Evolutionary conservation across 768 basidiomycete genomes (phyloP), one percentile per base, ranked within the genome.

Genomic region (Cubamyces lactineus): DNA sequence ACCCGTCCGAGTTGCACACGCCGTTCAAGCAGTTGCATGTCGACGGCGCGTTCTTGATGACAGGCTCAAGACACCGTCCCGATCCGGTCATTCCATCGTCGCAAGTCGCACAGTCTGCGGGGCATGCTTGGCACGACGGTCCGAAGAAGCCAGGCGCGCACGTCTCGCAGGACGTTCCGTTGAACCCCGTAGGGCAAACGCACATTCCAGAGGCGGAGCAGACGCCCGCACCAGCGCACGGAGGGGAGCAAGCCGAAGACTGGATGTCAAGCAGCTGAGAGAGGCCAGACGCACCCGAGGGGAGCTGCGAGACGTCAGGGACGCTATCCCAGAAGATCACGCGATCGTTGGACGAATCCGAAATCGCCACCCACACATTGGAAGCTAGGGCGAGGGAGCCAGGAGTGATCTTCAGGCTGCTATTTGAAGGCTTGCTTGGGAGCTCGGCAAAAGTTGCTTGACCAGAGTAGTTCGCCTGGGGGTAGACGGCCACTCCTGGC

Each of bases 11-110:
- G 1, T 82, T 82, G 73, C 94, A 96, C 47, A 84, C 73, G 2
- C 94, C 94, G 67, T 95, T 95, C 52, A 87, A 64, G 69, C 94
- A 96, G 69, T 92, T 89, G 74, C 94, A 96, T 1, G 81, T 81
- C 39, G 84, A 81, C 2, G 89, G 84, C 2, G 80, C 76, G 65
- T 86, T 84, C 39, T 74, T 70, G 28, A 84, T 76, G 0, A 74
- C 69, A 3, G 83, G 73, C 11, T 75, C 72, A 59, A 91, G 79
- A 71, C 94, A 96, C 45, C 79, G 78, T 0, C 94, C 94, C 0
- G 85, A 81, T 0, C 94, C 94, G 0, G 86, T 81, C 43, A 91
- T 86, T 5, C 94, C 93, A 17, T 91, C 86, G 65, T 93, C 89
- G 71, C 94, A 96, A 2, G 80, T 73, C 0, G 77, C 69, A 73